A percentile compares a stretch with the other conserved stretches of the same genome.
These are phyloP conservation scores for Detonula confervacea DNA, from an alignment of 352 stramenopile genomes.

Conservation along the genomic window DNA sequence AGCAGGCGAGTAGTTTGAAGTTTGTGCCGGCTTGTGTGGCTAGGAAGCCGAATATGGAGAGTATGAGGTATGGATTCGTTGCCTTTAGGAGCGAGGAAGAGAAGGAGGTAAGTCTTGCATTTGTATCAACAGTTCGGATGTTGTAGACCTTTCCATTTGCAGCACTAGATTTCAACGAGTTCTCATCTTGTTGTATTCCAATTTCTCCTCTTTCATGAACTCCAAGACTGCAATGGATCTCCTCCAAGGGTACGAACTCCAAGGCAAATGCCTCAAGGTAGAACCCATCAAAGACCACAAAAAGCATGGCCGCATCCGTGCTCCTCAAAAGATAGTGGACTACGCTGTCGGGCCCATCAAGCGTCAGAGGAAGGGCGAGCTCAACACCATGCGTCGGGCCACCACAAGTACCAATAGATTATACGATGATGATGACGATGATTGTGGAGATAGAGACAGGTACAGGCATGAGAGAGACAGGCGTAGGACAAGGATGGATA, in stretches of 20 bases:
- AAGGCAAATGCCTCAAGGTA: constrained; percentile 68
- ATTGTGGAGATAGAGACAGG: not conserved
- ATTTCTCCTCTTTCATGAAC: no score
- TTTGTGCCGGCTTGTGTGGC: constrained; percentile 74
- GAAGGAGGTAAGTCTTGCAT: constrained; percentile 78
- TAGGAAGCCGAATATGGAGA: constrained; percentile 70
- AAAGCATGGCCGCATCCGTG: constrained; percentile 64
- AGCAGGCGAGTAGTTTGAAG: constrained; percentile 56
- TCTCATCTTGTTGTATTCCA: no score
- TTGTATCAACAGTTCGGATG: no score
- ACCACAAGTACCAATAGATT: constrained; percentile 14
- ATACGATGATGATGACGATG: constrained; percentile 14
- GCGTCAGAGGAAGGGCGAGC: constrained; percentile 41
- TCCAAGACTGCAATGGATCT: constrained; percentile 66
- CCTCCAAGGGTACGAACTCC: constrained; percentile 67
- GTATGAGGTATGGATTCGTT: constrained; percentile 82
- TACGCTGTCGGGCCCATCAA: constrained; percentile 72
- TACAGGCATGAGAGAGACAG: constrained; percentile 42
- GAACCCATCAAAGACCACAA: constrained; percentile 78
- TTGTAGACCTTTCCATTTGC: no score
- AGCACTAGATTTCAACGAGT: no score
- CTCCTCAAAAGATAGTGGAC: constrained; percentile 74
- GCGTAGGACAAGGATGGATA: constrained; percentile 38
- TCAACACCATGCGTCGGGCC: constrained; percentile 62
- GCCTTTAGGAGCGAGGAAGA: constrained; percentile 78